Percentiles rank a stretch among this genome's conserved stretches.
Conservation (phyloP, 495 filamentous ascomycete genomes). For the Aspergillus ellipticus region DNA sequence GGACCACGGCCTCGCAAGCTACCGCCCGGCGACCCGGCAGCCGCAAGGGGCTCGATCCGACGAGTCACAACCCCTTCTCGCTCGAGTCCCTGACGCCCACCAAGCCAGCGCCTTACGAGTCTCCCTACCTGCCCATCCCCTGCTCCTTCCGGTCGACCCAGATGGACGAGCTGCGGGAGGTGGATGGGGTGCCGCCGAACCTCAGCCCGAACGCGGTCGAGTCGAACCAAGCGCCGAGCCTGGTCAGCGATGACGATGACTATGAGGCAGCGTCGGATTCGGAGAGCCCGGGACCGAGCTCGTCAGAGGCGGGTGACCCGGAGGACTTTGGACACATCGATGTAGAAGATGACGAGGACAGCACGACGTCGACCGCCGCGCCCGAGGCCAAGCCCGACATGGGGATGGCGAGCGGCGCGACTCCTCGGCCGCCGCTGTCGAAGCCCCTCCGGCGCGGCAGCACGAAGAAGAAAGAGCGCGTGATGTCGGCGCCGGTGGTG, state of each 20-base stretch:
- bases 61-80: constrained; percentile 21
- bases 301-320: constrained; percentile 42
- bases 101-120: constrained; percentile 31
- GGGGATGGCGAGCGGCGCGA: constrained; percentile 30
- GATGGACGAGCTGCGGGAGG: constrained; percentile 41
- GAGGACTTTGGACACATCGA: constrained; percentile 50
- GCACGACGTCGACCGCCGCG: constrained; percentile 29
- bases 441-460: constrained; percentile 44
- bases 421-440: constrained; percentile 28
- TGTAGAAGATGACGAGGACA: constrained; percentile 50
- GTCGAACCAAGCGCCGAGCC: constrained; percentile 75
- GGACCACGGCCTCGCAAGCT: constrained; percentile 54
- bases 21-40: constrained; percentile 48
- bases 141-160: constrained; percentile 19
- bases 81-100: constrained; percentile 32
- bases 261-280: constrained; percentile 53
- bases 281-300: constrained; percentile 40
- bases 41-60: constrained; percentile 50
- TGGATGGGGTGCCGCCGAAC: constrained; percentile 44
- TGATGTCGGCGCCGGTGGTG: constrained; percentile 41
- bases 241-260: constrained; percentile 85
- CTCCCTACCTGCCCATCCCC: constrained; percentile 27
- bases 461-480: constrained; percentile 44
- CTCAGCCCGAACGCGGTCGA: constrained; percentile 76
- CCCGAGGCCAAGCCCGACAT: constrained; percentile 36